phyloP scores from a whole-genome alignment of 106 monocot species.

The Acorus calamus region DNA sequence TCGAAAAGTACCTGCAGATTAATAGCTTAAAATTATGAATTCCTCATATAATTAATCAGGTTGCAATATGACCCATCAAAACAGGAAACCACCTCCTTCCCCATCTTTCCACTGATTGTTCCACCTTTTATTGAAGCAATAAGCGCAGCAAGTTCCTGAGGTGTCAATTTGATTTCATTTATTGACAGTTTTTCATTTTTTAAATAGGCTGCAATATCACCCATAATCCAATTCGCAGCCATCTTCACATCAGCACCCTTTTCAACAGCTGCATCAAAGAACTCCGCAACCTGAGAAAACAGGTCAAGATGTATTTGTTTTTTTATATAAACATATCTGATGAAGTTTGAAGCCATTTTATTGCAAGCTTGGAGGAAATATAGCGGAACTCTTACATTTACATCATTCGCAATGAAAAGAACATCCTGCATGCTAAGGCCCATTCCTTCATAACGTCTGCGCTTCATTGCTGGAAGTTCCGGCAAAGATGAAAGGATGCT shows the following conservation, averaged over 20 bases:
- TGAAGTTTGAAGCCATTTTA: neutral
- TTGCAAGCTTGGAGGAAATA: neutral
- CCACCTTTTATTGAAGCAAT: conserved; percentile 81
- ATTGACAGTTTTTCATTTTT: conserved; percentile 73
- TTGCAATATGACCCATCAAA: neutral
- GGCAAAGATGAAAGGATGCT: conserved; percentile 51
- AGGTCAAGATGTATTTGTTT: neutral
- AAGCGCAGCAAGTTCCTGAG: conserved; percentile 71
- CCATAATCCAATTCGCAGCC: conserved; percentile 98
- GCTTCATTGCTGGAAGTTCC: conserved; percentile 88
- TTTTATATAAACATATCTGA: neutral
- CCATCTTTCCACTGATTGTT: conserved; percentile 95
- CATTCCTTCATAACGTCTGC: conserved; percentile 79
- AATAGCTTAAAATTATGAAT: too few relatives aligned
- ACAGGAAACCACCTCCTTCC: conserved; percentile 59
- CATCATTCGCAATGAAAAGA: conserved; percentile 84
- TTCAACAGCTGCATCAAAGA: conserved; percentile 67
- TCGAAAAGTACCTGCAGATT: conserved; percentile 59
- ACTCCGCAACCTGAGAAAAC: conserved; percentile 58
- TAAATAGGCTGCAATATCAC: conserved; percentile 87
- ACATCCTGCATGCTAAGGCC: conserved; percentile 94
- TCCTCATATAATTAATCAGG: too few relatives aligned
- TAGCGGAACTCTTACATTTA: conserved; percentile 28
- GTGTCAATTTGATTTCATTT: conserved; percentile 71
- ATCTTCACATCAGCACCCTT: conserved; percentile 83